Evolutionary conservation across 2,329 filamentous ascomycete species (phyloP).

Genomic region (Botrytis porri): DNA sequence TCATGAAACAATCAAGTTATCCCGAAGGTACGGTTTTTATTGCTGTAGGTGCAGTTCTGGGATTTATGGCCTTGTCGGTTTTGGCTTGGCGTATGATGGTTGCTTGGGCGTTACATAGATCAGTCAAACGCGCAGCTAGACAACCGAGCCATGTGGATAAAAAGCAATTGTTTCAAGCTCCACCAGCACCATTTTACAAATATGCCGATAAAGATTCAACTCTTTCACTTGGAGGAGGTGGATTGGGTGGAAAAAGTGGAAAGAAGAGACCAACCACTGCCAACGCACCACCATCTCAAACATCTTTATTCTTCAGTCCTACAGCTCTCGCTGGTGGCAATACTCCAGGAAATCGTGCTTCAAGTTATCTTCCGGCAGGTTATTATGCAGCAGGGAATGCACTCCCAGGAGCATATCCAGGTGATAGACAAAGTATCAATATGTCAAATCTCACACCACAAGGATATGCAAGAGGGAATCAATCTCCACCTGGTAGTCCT

Average conservation of each 20-base stretch:
- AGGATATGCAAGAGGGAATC: slow-evolving; percentile 45
- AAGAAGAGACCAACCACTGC: slow-evolving; percentile 41
- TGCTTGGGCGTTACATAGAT: slow-evolving; percentile 87
- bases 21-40: slow-evolving; percentile 98
- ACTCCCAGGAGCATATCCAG: slow-evolving; percentile 33
- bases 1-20: slow-evolving; percentile 80
- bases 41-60: slow-evolving; percentile 82
- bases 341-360: slow-evolving; percentile 60
- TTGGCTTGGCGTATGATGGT: slow-evolving; percentile 85
- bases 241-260: slow-evolving; percentile 30
- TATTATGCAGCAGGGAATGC: slow-evolving; percentile 73
- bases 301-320: slow-evolving; percentile 82
- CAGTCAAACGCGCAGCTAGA: slow-evolving; percentile 80
- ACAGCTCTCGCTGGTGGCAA: slow-evolving; percentile 66
- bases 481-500: slow-evolving; percentile 61
- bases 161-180: slow-evolving; percentile 61
- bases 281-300: slow-evolving; percentile 27
- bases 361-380: slow-evolving; percentile 81
- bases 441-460: slow-evolving; percentile 55
- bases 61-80: slow-evolving; percentile 76
- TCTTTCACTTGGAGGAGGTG: slow-evolving; percentile 33
- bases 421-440: slow-evolving; percentile 49
- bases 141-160: slow-evolving; percentile 67
- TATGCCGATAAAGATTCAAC: slow-evolving; percentile 53
- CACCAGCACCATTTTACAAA: slow-evolving; percentile 54